Evolutionary conservation across 78 protist species (phyloP).

Genomic region (Planoprotostelium fungivorum): DNA sequence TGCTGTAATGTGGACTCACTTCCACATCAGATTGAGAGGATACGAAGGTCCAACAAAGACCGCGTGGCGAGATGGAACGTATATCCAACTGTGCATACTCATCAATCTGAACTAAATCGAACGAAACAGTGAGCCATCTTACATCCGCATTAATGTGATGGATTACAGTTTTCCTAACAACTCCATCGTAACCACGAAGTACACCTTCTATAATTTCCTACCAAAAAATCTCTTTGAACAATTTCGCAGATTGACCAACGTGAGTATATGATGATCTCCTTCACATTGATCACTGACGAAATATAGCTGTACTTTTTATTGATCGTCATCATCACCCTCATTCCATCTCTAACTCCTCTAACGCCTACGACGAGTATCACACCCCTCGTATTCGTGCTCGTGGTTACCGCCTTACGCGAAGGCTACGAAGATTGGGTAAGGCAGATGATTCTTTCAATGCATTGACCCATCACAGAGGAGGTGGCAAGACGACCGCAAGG

Average conservation of each 20-base stretch:
- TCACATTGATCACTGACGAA: neutral
- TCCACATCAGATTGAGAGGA: neutral
- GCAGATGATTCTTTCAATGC: neutral
- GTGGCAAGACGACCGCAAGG: conserved; percentile 28
- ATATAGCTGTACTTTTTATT: conserved; percentile 52
- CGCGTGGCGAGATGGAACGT: neutral
- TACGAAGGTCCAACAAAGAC: neutral
- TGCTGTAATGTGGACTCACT: neutral
- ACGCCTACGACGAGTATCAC: conserved; percentile 17
- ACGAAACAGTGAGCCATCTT: neutral
- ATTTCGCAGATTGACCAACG: conserved; percentile 11
- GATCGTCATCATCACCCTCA: conserved; percentile 28
- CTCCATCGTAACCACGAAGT: conserved; percentile 23
- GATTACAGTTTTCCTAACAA: conserved; percentile 3
- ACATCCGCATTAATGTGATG: neutral
- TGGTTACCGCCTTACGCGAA: conserved; percentile 4
- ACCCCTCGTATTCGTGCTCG: conserved; percentile 17
- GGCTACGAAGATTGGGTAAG: conserved; percentile 36
- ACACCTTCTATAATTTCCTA: conserved; percentile 19
- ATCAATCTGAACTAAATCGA: neutral
- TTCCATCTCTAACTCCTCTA: conserved; percentile 37
- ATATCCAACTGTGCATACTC: neutral
- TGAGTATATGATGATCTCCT: neutral
- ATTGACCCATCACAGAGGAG: neutral
- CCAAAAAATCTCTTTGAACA: conserved; percentile 35